Evolutionary conservation across 768 basidiomycete genomes (phyloP), one percentile per base, ranked within the genome.

Genomic region (Ramaria sp.): DNA sequence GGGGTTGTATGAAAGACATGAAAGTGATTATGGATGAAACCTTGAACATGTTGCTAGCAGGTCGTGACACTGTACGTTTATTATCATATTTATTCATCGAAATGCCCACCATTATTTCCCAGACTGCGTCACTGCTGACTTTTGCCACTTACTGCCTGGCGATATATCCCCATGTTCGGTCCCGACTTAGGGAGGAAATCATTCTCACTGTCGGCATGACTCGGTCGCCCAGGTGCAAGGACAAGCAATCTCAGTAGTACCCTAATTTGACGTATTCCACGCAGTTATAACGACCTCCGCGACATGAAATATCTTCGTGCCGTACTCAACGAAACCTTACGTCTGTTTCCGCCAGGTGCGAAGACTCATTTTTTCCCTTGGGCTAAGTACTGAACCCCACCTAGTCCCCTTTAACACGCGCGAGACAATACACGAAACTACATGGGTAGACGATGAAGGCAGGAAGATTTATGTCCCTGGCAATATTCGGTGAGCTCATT

Each of bases 31-130:
- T 68, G 53, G 75, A 76, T 51, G 71, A 75, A 59, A 72, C 69
- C 11, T 57, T 77, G 52, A 75, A 73, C 50, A 69, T 78, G 46
- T 59, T 78, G 39, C 65, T 78, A 9, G 77, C 77, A 20, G 73
- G 75, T 12, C 62, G 75, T 15, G 76, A 75, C 59, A 74, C 75
- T 19, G 71, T 27, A 71, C 72, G 57, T 70, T 70, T 13, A 67
- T 68, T 37, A 7, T 30, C 39, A n/a, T 12, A 30, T 22, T 27
- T 30, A 38, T 47, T 19, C 34, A 19, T 37, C 22, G n/a, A 19
- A 11, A 47, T 27, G 15, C 7, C n/a, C 7, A 42, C 39, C 49
- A 53, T 50, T 31, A 17, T 11, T 19, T n/a, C 53, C 13, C 50
- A 69, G 68, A 68, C 69, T 1, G 60, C 69, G 4, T 63, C 68